Evolutionary conservation across 768 basidiomycete genomes (phyloP).

Genomic region (Termitomyces bulborhizus): DNA sequence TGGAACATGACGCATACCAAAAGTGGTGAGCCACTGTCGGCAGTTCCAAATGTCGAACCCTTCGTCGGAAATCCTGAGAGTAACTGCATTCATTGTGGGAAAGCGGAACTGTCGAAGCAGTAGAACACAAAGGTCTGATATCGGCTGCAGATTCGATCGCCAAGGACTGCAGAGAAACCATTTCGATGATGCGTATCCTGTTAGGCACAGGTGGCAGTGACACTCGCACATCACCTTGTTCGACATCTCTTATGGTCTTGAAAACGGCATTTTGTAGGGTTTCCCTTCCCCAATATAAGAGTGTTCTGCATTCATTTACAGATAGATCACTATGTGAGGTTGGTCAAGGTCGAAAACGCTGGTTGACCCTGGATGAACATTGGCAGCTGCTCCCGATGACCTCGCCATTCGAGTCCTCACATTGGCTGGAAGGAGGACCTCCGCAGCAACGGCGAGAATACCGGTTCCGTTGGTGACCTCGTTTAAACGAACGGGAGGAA

Average conservation of each 20-base stretch:
- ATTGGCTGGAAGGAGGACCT: too few species aligned
- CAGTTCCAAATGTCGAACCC: background rate
- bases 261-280: background rate
- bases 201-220: background rate
- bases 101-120: background rate
- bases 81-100: background rate
- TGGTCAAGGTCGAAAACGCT: background rate
- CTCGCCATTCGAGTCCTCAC: too few species aligned
- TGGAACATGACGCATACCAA: too few species aligned
- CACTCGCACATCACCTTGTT: background rate
- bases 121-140: background rate
- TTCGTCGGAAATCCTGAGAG: background rate
- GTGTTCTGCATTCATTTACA: background rate
- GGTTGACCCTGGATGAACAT: background rate
- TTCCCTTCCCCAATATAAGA: background rate
- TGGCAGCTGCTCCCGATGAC: background rate
- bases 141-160: background rate
- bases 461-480: too few species aligned
- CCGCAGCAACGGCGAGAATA: too few species aligned
- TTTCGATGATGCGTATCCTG: background rate
- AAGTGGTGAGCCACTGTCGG: background rate
- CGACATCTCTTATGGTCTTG: background rate
- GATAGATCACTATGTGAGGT: background rate
- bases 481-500: too few species aligned
- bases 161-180: background rate